Evolutionary conservation across 2,329 filamentous ascomycete species (phyloP).

Genomic region (Cadophora sp.): DNA sequence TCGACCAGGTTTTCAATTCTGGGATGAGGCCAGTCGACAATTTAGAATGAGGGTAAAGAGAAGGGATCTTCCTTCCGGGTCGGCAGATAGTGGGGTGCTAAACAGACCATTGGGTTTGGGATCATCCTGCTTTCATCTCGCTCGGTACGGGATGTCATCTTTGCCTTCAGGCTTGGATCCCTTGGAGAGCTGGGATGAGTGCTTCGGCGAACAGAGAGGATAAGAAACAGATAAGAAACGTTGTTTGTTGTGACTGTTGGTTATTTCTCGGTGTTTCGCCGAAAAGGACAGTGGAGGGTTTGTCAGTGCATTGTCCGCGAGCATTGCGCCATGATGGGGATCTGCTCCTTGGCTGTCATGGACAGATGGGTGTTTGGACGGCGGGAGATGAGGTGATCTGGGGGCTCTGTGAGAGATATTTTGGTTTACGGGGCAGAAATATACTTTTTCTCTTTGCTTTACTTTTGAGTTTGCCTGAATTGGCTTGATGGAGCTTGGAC

Average conservation of each 20-base stretch:
- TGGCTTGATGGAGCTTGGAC: background rate
- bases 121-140: background rate
- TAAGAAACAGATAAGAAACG: conserved; percentile 18
- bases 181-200: background rate
- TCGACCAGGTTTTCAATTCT: background rate
- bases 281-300: background rate
- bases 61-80: background rate
- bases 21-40: background rate
- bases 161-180: background rate
- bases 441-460: background rate
- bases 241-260: conserved; percentile 3
- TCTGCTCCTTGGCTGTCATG: background rate
- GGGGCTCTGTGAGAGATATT: background rate
- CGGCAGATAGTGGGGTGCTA: background rate
- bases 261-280: background rate
- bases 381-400: conserved; percentile 5
- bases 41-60: background rate
- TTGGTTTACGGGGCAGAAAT: background rate
- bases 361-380: conserved; percentile 6
- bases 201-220: background rate
- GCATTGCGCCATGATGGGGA: background rate
- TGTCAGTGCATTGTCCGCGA: conserved; percentile 3
- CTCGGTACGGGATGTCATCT: background rate
- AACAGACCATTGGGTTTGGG: background rate
- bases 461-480: background rate